Evolutionary conservation across 805 yeast genomes (phyloP).

Genomic region (Kregervanrija pseudodelftensis): DNA sequence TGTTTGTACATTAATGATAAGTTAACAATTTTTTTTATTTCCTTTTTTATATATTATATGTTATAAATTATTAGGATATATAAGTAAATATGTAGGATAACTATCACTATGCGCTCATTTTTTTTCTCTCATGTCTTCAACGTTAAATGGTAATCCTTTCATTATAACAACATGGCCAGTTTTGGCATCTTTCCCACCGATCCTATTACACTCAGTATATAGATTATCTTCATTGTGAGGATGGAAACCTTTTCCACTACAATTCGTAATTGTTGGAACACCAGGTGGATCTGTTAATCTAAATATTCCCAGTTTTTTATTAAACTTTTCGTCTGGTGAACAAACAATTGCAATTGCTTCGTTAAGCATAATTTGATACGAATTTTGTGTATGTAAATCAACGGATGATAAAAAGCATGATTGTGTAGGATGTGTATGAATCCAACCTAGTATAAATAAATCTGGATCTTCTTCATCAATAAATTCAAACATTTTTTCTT

Average conservation of each 20-base stretch:
- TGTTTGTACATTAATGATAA: neutral
- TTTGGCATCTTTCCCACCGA: slow-evolving; percentile 20
- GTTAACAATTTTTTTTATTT: neutral
- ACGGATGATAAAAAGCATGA: slow-evolving; percentile 62
- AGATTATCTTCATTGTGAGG: slow-evolving; percentile 49
- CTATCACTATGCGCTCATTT: neutral
- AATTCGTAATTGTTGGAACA: slow-evolving; percentile 43
- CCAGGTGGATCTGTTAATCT: slow-evolving; percentile 64
- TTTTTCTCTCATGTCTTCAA: slow-evolving; percentile 39
- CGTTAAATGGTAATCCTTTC: slow-evolving; percentile 38
- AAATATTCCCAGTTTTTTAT: slow-evolving; percentile 48
- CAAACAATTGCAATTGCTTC: slow-evolving; percentile 66
- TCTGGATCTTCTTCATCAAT: slow-evolving; percentile 41
- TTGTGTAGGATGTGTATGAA: slow-evolving; percentile 70
- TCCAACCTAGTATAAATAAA: slow-evolving; percentile 65
- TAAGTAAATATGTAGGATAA: neutral
- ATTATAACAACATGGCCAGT: slow-evolving; percentile 45
- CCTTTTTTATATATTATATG: neutral
- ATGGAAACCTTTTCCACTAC: slow-evolving; percentile 48
- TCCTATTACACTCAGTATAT: slow-evolving; percentile 40
- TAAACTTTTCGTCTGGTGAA: slow-evolving; percentile 39
- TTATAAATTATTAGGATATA: neutral
- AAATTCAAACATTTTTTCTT: slow-evolving; percentile 48
- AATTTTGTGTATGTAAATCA: slow-evolving; percentile 61
- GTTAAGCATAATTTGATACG: slow-evolving; percentile 63